phyloP scores from a whole-genome alignment of 345 rosid species.

The Leavenworthia alabamica region DNA sequence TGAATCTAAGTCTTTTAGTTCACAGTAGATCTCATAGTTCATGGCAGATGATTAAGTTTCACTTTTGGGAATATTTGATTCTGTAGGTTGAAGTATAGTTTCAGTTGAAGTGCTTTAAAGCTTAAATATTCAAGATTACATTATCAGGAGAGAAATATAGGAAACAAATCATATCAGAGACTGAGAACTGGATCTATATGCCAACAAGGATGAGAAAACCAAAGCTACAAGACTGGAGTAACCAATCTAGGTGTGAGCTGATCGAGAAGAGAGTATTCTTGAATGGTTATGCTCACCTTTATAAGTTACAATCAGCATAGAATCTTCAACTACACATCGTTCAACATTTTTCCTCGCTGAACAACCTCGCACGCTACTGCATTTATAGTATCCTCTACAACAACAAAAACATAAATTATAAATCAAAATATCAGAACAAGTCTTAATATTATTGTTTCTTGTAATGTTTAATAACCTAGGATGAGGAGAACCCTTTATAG shows the following conservation, averaged over 20 bases:
- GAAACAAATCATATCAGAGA: too few species aligned
- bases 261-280: constrained; percentile 38
- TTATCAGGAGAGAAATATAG: too few species aligned
- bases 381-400: constrained; percentile 72
- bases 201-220: too few species aligned
- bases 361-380: constrained; percentile 67
- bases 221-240: neutral
- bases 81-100: too few species aligned
- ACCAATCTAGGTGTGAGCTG: constrained; percentile 41
- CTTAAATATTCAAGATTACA: too few species aligned
- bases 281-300: constrained; percentile 79
- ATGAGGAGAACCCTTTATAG: constrained; percentile 74
- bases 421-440: neutral
- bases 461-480: constrained; percentile 16
- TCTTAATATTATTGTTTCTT: neutral
- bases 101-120: too few species aligned
- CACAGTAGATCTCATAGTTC: too few species aligned
- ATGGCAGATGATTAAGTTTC: too few species aligned
- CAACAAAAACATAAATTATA: too few species aligned
- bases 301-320: constrained; percentile 66
- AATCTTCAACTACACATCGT: constrained; percentile 59
- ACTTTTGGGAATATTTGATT: too few species aligned
- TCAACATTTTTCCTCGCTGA: constrained; percentile 81
- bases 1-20: too few species aligned
- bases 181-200: too few species aligned